Evolutionary conservation across 1,284 basidiomycete genomes (phyloP).

Genomic region (Exobasidium rhododendri): DNA sequence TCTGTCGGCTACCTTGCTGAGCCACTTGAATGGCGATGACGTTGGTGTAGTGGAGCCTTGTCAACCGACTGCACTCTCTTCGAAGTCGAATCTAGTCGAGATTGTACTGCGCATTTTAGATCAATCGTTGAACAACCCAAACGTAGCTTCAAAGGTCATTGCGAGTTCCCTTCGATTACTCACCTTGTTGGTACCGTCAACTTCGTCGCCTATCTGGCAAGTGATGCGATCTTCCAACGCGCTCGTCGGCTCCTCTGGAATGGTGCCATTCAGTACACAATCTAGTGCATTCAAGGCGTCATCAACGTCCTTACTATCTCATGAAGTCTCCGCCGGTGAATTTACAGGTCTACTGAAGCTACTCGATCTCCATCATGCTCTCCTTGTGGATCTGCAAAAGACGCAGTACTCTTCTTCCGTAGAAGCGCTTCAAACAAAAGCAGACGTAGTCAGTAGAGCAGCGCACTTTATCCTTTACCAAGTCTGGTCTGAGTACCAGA

Average conservation of each 20-base stretch:
- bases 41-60: neutral
- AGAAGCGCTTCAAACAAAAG: slow-evolving; percentile 67
- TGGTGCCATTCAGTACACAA: slow-evolving; percentile 22
- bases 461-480: slow-evolving; percentile 73
- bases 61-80: neutral
- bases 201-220: slow-evolving; percentile 74
- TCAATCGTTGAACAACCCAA: slow-evolving; percentile 66
- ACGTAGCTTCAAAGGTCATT: slow-evolving; percentile 65
- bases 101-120: slow-evolving; percentile 79
- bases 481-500: slow-evolving; percentile 77
- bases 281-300: neutral
- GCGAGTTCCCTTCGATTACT: slow-evolving; percentile 75
- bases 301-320: slow-evolving; percentile 64
- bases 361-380: slow-evolving; percentile 70
- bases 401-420: slow-evolving; percentile 61
- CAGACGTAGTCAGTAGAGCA: slow-evolving; percentile 74
- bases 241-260: slow-evolving; percentile 64
- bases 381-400: slow-evolving; percentile 70
- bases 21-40: slow-evolving; percentile 61
- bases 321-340: slow-evolving; percentile 69
- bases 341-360: slow-evolving; percentile 76
- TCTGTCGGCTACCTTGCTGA: slow-evolving; percentile 67
- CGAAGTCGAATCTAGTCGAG: slow-evolving; percentile 66
- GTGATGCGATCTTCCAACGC: slow-evolving; percentile 73
- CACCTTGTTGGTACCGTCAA: slow-evolving; percentile 70